Conservation (phyloP, 306 rosid species). For the Elaeagnus macrophylla region DNA sequence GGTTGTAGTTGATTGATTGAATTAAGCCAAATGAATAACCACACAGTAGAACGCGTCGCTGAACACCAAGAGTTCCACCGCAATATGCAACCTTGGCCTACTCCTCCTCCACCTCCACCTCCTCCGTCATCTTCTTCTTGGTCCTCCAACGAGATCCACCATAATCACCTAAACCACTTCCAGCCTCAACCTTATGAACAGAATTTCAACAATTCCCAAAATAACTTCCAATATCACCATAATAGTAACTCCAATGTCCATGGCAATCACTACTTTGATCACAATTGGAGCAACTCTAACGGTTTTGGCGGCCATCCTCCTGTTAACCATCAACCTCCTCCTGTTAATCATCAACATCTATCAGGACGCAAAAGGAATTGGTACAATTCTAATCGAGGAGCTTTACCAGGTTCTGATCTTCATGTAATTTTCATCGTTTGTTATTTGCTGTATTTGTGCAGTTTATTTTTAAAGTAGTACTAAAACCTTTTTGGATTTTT, state of each 20-base stretch:
- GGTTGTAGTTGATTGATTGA: too few species aligned
- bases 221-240: conserved; percentile 11
- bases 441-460: neutral
- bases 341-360: too few species aligned
- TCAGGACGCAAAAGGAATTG: conserved; percentile 33
- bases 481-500: neutral
- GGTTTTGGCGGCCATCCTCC: conserved; percentile 11
- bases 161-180: conserved; percentile 12
- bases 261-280: conserved; percentile 3
- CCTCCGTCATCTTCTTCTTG: conserved; percentile 23
- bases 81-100: conserved; percentile 8
- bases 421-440: neutral
- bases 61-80: conserved; percentile 15
- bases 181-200: conserved; percentile 23
- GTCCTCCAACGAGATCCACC: conserved; percentile 24
- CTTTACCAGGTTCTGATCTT: conserved; percentile 30
- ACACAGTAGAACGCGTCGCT: conserved; percentile 12
- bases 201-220: conserved; percentile 19
- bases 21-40: conserved; percentile 27
- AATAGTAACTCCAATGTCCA: conserved; percentile 6
- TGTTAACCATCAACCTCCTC: conserved; percentile 17
- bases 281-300: conserved; percentile 1
- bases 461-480: too few species aligned
- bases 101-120: conserved; percentile 11
- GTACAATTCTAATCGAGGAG: conserved; percentile 23